Evolutionary conservation across 305 asterid species (phyloP).

Genomic region (Rubia balearica): DNA sequence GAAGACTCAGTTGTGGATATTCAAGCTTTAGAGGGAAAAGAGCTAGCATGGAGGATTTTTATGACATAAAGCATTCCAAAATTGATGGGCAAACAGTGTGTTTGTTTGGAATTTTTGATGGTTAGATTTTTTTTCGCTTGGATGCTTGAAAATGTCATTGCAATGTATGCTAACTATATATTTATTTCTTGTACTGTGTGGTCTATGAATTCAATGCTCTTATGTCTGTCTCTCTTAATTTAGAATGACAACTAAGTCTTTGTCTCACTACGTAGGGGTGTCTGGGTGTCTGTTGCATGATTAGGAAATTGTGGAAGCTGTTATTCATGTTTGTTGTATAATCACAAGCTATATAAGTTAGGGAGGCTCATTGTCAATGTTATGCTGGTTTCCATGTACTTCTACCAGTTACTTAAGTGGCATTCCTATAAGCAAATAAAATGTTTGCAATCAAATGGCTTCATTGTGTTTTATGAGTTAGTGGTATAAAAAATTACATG

Average conservation of each 20-base stretch:
- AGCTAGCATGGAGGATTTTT: conserved; percentile 96
- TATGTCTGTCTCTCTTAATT: too few species aligned
- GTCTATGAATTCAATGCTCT: background rate
- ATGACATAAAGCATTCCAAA: conserved; percentile 67
- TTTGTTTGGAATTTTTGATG: conserved; percentile 97
- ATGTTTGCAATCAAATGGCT: background rate
- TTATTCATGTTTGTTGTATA: background rate
- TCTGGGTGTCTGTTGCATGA: background rate
- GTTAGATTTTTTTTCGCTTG: conserved; percentile 35
- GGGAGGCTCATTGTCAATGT: background rate
- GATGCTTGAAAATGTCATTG: background rate
- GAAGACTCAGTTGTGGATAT: conserved; percentile 77
- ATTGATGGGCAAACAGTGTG: conserved; percentile 68
- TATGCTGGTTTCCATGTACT: background rate
- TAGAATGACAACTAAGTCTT: background rate
- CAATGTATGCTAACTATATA: conserved; percentile 1
- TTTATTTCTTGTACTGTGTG: background rate
- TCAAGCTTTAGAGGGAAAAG: conserved; percentile 97
- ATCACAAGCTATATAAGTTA: background rate
- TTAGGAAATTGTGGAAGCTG: background rate
- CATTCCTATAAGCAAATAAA: background rate
- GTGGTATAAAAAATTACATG: background rate
- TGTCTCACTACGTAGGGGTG: background rate
- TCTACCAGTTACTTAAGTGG: background rate
- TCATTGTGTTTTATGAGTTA: background rate